Percentiles rank a stretch among this genome's conserved stretches.
phyloP scores from a whole-genome alignment of 495 filamentous ascomycete species.

The Hypoxylon fragiforme region DNA sequence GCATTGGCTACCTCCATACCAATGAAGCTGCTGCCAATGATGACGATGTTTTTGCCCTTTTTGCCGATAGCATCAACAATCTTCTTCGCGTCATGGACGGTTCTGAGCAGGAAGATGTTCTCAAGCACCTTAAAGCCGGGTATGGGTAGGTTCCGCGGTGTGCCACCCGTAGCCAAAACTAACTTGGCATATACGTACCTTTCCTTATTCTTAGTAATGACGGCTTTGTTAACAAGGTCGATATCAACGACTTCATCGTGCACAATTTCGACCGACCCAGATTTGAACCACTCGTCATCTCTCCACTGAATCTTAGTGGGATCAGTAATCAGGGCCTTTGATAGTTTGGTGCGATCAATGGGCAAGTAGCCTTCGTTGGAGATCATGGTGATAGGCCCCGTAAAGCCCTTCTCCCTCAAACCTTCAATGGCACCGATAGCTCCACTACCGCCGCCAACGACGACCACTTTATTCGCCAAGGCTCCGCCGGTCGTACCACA shows the following conservation, averaged over 20 bases:
- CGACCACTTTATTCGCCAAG: slow-evolving; percentile 69
- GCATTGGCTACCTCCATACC: slow-evolving; percentile 92
- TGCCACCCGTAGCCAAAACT: slow-evolving; percentile 84
- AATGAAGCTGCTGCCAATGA: slow-evolving; percentile 92
- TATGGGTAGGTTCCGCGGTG: slow-evolving; percentile 75
- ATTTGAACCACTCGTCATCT: slow-evolving; percentile 73
- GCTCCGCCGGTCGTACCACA: slow-evolving; percentile 59
- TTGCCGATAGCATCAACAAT: slow-evolving; percentile 80
- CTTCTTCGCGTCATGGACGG: slow-evolving; percentile 69
- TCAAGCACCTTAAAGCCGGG: slow-evolving; percentile 81
- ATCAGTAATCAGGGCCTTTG: slow-evolving; percentile 91
- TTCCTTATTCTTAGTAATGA: slow-evolving; percentile 71
- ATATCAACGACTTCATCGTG: slow-evolving; percentile 76
- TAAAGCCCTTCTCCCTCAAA: slow-evolving; percentile 79
- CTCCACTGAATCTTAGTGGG: slow-evolving; percentile 74
- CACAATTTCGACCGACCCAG: slow-evolving; percentile 71
- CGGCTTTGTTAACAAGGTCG: slow-evolving; percentile 72
- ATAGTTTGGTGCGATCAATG: slow-evolving; percentile 93
- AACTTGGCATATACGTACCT: slow-evolving; percentile 81
- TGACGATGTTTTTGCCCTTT: slow-evolving; percentile 86
- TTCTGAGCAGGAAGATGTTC: slow-evolving; percentile 84
- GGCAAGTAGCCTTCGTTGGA: slow-evolving; percentile 81
- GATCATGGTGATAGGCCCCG: slow-evolving; percentile 79
- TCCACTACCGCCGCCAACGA: slow-evolving; percentile 90
- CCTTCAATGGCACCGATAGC: slow-evolving; percentile 77